Conservation (phyloP, 805 yeast species). For the Myxozyma neotropica region DNA sequence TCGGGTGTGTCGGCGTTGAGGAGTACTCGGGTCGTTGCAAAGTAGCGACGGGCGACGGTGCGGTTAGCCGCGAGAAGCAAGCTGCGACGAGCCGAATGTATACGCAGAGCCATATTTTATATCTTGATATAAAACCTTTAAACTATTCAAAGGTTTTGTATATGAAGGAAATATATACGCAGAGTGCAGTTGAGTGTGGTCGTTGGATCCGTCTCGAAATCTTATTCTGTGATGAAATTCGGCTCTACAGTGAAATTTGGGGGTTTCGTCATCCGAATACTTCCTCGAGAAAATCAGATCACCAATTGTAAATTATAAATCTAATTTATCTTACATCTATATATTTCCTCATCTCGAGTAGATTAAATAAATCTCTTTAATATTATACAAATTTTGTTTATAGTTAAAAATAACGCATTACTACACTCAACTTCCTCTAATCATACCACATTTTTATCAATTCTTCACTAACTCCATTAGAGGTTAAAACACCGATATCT, state of each 20-base stretch:
- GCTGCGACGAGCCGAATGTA: neutral
- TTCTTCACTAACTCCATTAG: constrained; percentile 98
- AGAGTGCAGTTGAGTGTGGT: too few species aligned
- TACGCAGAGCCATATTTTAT: neutral
- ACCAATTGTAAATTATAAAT: too few species aligned
- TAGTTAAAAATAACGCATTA: neutral
- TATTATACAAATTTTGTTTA: too few species aligned
- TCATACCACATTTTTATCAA: constrained; percentile 76
- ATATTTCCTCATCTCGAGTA: too few species aligned
- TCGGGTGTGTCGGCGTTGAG: neutral
- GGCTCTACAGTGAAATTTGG: too few species aligned
- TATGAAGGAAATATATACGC: too few species aligned
- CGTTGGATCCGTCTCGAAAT: too few species aligned
- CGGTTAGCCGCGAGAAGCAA: neutral
- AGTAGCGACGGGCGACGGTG: neutral
- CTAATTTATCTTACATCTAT: too few species aligned
- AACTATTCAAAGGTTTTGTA: too few species aligned
- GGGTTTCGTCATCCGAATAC: neutral
- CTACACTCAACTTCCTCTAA: neutral
- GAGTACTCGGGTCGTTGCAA: neutral
- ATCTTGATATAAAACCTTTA: too few species aligned
- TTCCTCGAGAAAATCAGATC: neutral
- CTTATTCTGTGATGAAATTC: too few species aligned
- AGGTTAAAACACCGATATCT: constrained; percentile 94
- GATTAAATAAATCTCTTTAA: too few species aligned